phyloP scores from a whole-genome alignment of 805 yeast genomes.

The Wickerhamia fluorescens region DNA sequence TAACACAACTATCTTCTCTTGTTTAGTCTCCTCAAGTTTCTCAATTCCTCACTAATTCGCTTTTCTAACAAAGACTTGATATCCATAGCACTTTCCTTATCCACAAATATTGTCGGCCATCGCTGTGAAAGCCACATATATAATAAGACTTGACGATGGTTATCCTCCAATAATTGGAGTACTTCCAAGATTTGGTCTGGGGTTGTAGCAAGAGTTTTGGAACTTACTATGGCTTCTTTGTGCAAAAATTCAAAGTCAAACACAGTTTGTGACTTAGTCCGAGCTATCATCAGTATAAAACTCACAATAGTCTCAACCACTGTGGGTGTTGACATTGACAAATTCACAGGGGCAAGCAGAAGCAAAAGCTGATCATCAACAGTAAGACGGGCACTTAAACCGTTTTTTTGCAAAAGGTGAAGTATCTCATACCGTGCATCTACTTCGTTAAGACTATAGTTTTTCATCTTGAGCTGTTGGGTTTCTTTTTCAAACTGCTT shows the following conservation, averaged over 20 bases:
- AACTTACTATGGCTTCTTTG: constrained; percentile 13
- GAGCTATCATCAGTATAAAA: constrained; percentile 49
- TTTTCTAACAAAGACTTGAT: constrained; percentile 64
- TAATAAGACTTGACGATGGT: constrained; percentile 60
- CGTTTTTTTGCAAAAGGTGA: constrained; percentile 33
- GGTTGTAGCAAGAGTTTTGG: constrained; percentile 13
- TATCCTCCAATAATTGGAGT: constrained; percentile 43
- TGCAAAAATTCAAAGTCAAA: constrained; percentile 42
- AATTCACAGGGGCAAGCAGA: constrained; percentile 54
- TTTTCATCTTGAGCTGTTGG: constrained; percentile 9
- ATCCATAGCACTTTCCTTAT: constrained; percentile 65
- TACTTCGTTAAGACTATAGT: constrained; percentile 33
- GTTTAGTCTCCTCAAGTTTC: constrained; percentile 18
- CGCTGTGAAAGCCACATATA: constrained; percentile 85
- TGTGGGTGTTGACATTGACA: constrained; percentile 24
- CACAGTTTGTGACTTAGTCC: constrained; percentile 46
- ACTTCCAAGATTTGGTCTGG: constrained; percentile 14
- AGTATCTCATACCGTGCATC: constrained; percentile 35
- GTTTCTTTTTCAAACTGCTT: constrained; percentile 40
- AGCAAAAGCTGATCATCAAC: constrained; percentile 52
- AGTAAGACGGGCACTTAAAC: constrained; percentile 21
- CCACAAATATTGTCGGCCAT: constrained; percentile 76
- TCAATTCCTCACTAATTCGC: constrained; percentile 45
- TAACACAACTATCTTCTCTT: too few relatives aligned
- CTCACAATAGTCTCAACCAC: constrained; percentile 38